These are phyloP conservation scores for Kokia cookei DNA, from an alignment of 441 rosid species.

Conservation along the genomic window DNA sequence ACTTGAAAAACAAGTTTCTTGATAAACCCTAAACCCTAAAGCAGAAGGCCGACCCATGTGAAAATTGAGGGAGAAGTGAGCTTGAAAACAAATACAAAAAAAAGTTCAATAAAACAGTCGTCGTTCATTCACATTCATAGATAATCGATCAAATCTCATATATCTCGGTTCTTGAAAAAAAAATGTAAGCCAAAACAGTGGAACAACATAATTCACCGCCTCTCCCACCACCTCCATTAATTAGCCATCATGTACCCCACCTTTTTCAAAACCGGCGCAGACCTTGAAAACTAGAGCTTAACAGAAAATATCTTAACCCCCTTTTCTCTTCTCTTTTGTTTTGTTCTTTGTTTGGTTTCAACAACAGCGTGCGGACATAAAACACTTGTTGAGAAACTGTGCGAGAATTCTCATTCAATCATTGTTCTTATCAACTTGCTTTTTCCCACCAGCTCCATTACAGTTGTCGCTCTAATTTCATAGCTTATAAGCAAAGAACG, in stretches of 20 bases:
- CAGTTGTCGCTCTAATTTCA: not conserved
- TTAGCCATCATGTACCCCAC: not conserved
- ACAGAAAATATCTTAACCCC: not conserved
- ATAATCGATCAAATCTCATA: not conserved
- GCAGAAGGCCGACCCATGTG: not conserved
- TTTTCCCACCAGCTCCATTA: not conserved
- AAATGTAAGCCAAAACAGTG: not conserved
- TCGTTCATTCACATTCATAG: not conserved
- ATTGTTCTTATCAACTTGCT: not conserved
- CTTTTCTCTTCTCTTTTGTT: not conserved
- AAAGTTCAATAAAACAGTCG: not conserved
- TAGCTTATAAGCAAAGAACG: not conserved
- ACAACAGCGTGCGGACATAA: not conserved
- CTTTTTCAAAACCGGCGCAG: not conserved
- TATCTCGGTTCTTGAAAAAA: not conserved
- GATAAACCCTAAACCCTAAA: not conserved
- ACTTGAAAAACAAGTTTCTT: too few species aligned
- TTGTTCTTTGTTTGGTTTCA: not conserved
- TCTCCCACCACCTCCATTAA: not conserved
- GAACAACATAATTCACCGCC: not conserved
- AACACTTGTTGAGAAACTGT: not conserved
- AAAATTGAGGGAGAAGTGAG: conserved; percentile 12
- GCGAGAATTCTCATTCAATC: not conserved
- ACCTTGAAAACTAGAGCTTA: not conserved
- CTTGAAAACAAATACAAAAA: not conserved